Evolutionary conservation across 192 early-diverging fungal genomes (phyloP), one percentile per base, ranked within the genome.

Genomic region (Dissophora globulifera): DNA sequence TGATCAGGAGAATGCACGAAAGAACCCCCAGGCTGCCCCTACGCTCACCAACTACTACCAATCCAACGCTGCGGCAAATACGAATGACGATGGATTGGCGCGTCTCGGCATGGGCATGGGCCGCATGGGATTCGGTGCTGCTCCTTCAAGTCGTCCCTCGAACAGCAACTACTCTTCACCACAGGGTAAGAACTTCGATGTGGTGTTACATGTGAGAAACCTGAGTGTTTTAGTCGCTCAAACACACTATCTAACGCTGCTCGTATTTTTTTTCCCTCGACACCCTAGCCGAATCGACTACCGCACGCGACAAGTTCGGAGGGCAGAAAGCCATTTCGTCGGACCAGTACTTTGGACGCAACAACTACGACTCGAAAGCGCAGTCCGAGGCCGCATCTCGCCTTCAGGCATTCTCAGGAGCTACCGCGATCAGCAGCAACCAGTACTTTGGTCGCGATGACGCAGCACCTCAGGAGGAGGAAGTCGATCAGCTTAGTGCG

Each of bases 271-370:
- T 6, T 51, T 25, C 15, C 2, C 16, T 25, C 31, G 22, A 17
- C 43, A 22, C 11, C 11, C 32, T 40, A 55, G 61, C 58, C 13
- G 88, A 89, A 30, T 30, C 58, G 6, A 82, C 80, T 4, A 83
- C 87, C 25, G 90, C 93, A 3, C 80, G 86, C n/a, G 90, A 95
- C 46, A 86, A 91, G 61, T 96, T 98, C 69, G 85, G 85, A 7
- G 85, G 75, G 49, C 91, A 94, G 47, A 96, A 93, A 78, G 85
- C 92, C 26, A 96, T 98, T 55, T 95, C 93, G 27, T 93, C 91
- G 20, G 94, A 96, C 70, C 92, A 96, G 84, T 97, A 91, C 80
- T 96, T 97, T 89, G 91, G 89, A 4, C 90, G 94, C 20, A 85
- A 87, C 33, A 66, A 82, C 10, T 90, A 90, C 53, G 92, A 93